phyloP scores from a whole-genome alignment of 768 basidiomycete genomes.

The Boletus reticulatus region DNA sequence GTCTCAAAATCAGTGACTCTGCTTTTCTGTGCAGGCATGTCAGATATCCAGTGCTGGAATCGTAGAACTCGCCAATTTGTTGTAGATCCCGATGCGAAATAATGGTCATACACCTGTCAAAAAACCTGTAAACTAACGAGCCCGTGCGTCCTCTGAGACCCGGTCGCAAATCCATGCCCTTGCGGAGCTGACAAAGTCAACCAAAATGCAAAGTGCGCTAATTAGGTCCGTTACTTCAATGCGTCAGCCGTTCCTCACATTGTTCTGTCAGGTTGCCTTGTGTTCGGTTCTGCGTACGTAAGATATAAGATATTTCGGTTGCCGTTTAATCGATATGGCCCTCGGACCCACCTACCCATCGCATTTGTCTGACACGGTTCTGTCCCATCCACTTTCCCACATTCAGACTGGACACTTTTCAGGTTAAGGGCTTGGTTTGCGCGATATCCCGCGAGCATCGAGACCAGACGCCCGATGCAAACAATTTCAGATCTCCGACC shows the following conservation, averaged over 20 bases:
- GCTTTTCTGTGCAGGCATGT: slow-evolving; percentile 15
- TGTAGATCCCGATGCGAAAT: slow-evolving; percentile 26
- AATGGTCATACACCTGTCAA: slow-evolving; percentile 27
- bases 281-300: slow-evolving; percentile 31
- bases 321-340: slow-evolving; percentile 37
- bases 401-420: slow-evolving; percentile 29
- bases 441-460: slow-evolving; percentile 37
- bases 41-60: slow-evolving; percentile 20
- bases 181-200: slow-evolving; percentile 30
- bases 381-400: slow-evolving; percentile 33
- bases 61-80: slow-evolving; percentile 23
- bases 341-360: slow-evolving; percentile 37
- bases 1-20: slow-evolving; percentile 19
- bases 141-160: slow-evolving; percentile 27
- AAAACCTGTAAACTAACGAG: slow-evolving; percentile 10
- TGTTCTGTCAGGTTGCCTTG: slow-evolving; percentile 33
- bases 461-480: slow-evolving; percentile 35
- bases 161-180: slow-evolving; percentile 23
- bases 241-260: slow-evolving; percentile 27
- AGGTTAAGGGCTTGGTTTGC: slow-evolving; percentile 34
- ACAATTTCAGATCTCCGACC: slow-evolving; percentile 38
- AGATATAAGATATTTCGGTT: slow-evolving; percentile 29
- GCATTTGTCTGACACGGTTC: slow-evolving; percentile 30
- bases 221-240: slow-evolving; percentile 31
- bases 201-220: slow-evolving; percentile 33